Percentiles rank a stretch among this genome's conserved stretches.
Conservation (phyloP, 305 asterid genomes). For the Fraxinus sp. region DNA sequence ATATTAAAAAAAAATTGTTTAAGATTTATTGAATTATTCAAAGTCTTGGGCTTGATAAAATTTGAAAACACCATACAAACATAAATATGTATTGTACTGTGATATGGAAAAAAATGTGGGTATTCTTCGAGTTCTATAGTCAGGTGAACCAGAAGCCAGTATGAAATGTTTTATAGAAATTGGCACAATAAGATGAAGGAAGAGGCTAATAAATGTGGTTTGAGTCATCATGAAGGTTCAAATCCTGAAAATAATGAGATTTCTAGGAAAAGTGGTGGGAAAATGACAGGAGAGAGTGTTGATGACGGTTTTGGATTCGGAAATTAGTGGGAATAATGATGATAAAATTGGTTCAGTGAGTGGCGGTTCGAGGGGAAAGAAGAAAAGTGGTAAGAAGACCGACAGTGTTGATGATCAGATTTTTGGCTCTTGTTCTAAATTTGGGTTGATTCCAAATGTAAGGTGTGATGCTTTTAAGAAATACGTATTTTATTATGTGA, state of each 20-base stretch:
- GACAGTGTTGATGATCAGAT: not conserved
- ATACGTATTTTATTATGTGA: not conserved
- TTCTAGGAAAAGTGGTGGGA: not conserved
- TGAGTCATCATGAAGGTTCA: not conserved
- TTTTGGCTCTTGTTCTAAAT: not conserved
- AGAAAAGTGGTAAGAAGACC: not conserved
- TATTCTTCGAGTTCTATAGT: not conserved
- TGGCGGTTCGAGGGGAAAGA: not conserved
- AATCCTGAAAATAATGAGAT: not conserved
- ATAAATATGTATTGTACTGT: too few relatives aligned
- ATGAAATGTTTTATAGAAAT: constrained; percentile 20
- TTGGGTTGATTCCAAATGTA: not conserved
- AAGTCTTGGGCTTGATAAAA: too few relatives aligned
- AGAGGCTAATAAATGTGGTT: not conserved
- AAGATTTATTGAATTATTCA: too few relatives aligned
- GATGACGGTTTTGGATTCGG: not conserved
- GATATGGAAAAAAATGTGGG: not conserved
- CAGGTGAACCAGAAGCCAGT: constrained; percentile 29
- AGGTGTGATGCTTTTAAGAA: not conserved
- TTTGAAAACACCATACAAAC: too few relatives aligned
- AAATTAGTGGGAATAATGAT: not conserved
- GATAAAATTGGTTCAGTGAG: not conserved
- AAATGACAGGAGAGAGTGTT: not conserved
- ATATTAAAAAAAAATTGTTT: too few relatives aligned
- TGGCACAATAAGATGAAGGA: constrained; percentile 2